Evolutionary conservation across 73 alveolate genomes (phyloP), one percentile per base, ranked within the genome.

Genomic region (Tetrahymena malaccensis): DNA sequence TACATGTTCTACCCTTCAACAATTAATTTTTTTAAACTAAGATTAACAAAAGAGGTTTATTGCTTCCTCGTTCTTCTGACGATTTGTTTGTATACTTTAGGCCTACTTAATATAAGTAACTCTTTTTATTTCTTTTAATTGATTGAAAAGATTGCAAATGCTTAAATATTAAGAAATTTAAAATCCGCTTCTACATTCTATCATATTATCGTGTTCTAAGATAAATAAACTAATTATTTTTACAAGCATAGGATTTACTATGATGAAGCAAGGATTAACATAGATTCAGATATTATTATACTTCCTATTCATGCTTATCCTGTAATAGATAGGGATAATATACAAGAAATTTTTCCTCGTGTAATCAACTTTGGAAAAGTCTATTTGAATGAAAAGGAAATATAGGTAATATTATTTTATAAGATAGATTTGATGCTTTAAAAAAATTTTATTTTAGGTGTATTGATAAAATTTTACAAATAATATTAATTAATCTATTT

Each of bases 281-380:
- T 99, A 58, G 98, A 98, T 85, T 99, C 98, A 33, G 99, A 98
- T 85, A 98, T 97, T 96, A 96, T 98, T 1, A 94, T 98, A 83
- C 96, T 98, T 43, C 99, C 99, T 55, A 98, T 98, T 40, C 99
- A 99, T 95, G 99, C 99, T 38, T 99, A 96, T 96, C 99, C 99
- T 85, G 99, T 97, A 43, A 97, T 99, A 95, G 98, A 97, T 96
- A 27, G 97, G 89, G 97, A 98, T 85, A 98, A 97, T 27, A 37
- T 95, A 89, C 98, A 98, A 93, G 99, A 98, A 94, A 95, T 98
- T 58, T 96, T 99, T 85, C 99, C 99, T 25, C 97, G 98, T 95
- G 94, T 97, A 34, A 97, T 99, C 10, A 99, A 98, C 93, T 97
- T 99, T 97, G 99, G 99, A 12, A 98, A 98, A 94, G 95, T 97